Evolutionary conservation across 495 filamentous ascomycete species (phyloP), one percentile per base, ranked within the genome.

Genomic region (Pyrenopolyporus hunteri): DNA sequence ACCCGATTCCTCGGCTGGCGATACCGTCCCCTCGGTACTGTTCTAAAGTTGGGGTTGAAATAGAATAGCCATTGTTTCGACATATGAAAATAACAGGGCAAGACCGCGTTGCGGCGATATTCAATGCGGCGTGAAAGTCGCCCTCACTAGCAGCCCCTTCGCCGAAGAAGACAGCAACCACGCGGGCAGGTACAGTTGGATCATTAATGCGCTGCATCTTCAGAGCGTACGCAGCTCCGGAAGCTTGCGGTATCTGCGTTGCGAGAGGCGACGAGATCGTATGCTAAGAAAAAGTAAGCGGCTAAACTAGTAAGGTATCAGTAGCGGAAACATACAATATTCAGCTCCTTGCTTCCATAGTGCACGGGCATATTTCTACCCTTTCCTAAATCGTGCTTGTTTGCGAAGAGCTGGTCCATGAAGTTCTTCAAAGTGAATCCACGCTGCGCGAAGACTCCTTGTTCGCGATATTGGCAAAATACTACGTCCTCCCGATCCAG

Each of bases 361-460:
- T 99, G 94, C 13, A 98, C 91, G 8, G 94, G 95, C 94, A 99
- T 99, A 68, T 97, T 98, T 50, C 94, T 86, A 4, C 95, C 94
- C 55, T 79, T 82, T 2, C 93, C 93, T 2, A 74, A 74, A 58
- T 99, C 94, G 56, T 93, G 85, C 22, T 73, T 78, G 67, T 97
- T 99, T 22, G 95, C 86, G 73, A 99, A 97, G 3, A 98, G 75
- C 73, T 99, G 95, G 69, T 83, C 89, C 94, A 98, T 98, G 67
- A 97, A 98, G 47, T 97, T 81, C 22, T 84, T 82, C 16, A 96
- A 78, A 1, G 85, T 91, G 69, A 93, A 97, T 9, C 94, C 95
- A 9, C 94, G 86, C 70, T 97, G 89, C 62, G 89, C 82, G 72
- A 95, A 93, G 10, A 96, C 88, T 2, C 93, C 94, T 22, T 93